A percentile compares a stretch with the other conserved stretches of the same genome.
phyloP scores from a whole-genome alignment of 2,329 filamentous ascomycete genomes.

The Orbilia blumenaviensis region DNA sequence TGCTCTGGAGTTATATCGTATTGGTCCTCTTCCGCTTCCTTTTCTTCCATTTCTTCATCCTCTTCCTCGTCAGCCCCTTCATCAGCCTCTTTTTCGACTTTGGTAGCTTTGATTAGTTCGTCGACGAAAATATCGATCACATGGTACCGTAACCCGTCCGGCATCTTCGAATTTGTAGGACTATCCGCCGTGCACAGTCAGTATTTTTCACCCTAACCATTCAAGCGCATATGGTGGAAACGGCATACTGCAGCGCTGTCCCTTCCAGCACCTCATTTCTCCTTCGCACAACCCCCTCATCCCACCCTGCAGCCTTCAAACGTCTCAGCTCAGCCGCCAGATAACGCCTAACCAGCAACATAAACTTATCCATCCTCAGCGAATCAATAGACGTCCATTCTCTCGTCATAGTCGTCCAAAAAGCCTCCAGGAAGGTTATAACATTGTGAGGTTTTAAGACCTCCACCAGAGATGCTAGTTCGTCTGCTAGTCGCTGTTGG shows the following conservation, averaged over 20 bases:
- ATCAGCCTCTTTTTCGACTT: conserved; percentile 62
- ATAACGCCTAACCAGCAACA: conserved; percentile 82
- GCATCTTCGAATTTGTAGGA: conserved; percentile 68
- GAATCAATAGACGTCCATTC: conserved; percentile 67
- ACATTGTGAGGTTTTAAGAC: conserved; percentile 54
- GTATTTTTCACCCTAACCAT: not conserved
- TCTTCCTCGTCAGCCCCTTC: conserved; percentile 61
- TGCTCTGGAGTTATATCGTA: conserved; percentile 55
- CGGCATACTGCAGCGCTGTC: conserved; percentile 61
- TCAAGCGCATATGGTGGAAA: not conserved
- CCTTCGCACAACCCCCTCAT: conserved; percentile 60
- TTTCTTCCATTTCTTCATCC: conserved; percentile 59
- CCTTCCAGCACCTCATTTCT: conserved; percentile 65
- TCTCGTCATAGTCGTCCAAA: conserved; percentile 66
- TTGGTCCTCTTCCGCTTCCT: conserved; percentile 64
- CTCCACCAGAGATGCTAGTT: conserved; percentile 72
- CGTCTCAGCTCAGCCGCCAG: conserved; percentile 74
- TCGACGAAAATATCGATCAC: conserved; percentile 91
- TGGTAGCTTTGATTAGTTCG: conserved; percentile 78
- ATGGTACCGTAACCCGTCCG: conserved; percentile 86
- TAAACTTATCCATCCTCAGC: conserved; percentile 87
- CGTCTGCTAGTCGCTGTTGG: conserved; percentile 81
- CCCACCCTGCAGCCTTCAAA: conserved; percentile 64
- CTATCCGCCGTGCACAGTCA: conserved; percentile 56
- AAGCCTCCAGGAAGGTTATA: conserved; percentile 66